phyloP scores from a whole-genome alignment of 306 rosid genomes.

The Castanospermum australe region DNA sequence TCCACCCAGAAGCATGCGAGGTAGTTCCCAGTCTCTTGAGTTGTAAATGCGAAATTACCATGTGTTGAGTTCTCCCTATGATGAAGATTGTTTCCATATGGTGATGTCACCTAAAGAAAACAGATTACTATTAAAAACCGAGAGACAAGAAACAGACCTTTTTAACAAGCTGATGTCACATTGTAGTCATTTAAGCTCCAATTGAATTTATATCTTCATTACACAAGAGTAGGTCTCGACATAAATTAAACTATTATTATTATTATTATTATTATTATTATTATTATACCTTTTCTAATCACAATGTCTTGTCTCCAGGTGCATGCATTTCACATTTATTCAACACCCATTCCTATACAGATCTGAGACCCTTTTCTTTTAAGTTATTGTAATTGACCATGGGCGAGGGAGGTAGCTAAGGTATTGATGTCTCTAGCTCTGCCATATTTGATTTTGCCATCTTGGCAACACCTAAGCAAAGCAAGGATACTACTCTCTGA shows the following conservation, averaged over 20 bases:
- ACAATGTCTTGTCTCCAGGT: background rate
- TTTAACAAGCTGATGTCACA: conserved; percentile 8
- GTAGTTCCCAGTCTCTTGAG: conserved; percentile 87
- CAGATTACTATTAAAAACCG: conserved; percentile 2
- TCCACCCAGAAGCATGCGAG: conserved; percentile 82
- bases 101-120: conserved; percentile 79
- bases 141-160: conserved; percentile 3
- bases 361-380: conserved; percentile 5
- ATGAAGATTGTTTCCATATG: conserved; percentile 79
- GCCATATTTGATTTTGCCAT: conserved; percentile 1
- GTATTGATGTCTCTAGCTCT: background rate
- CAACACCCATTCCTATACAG: background rate
- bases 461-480: conserved; percentile 10
- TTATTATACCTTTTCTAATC: background rate
- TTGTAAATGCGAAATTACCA: conserved; percentile 86
- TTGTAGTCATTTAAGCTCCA: background rate
- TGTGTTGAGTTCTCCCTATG: conserved; percentile 64
- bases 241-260: background rate
- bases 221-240: background rate
- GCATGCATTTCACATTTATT: background rate
- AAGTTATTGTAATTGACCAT: conserved; percentile 4
- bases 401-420: background rate
- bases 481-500: background rate
- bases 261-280: no score
- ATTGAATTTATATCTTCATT: background rate